A percentile compares a stretch with the other conserved stretches of the same genome.
phyloP scores from a whole-genome alignment of 176 grass and related monocot genomes.

The Tillandsia leiboldiana region DNA sequence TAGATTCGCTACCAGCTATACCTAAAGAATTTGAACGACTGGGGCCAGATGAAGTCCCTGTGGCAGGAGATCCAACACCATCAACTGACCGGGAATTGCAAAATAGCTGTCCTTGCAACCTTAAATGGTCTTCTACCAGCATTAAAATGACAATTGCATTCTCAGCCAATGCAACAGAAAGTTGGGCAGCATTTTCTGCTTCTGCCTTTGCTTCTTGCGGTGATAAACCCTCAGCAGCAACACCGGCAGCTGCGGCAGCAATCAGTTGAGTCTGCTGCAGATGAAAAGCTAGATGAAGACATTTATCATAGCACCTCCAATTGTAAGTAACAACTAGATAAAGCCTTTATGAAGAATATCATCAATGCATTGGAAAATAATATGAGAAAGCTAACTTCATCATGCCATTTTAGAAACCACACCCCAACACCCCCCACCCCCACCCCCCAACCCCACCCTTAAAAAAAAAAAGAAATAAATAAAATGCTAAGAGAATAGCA shows the following conservation, averaged over 20 bases:
- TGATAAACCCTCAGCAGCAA: constrained; percentile 93
- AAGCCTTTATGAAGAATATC: not conserved
- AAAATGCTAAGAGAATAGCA: too few species aligned
- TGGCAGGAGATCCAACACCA: constrained; percentile 32
- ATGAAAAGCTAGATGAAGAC: constrained; percentile 13
- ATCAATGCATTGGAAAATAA: not conserved
- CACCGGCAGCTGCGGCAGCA: constrained; percentile 94
- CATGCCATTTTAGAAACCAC: too few species aligned
- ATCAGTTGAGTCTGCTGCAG: constrained; percentile 85
- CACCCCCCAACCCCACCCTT: too few species aligned
- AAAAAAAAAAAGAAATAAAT: too few species aligned
- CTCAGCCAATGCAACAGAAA: constrained; percentile 93
- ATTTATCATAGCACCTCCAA: constrained; percentile 3
- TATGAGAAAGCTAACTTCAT: not conserved
- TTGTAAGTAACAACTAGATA: constrained; percentile 3
- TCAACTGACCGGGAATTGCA: constrained; percentile 37
- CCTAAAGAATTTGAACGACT: constrained; percentile 62
- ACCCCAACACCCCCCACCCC: too few species aligned
- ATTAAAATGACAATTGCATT: constrained; percentile 94
- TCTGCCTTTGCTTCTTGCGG: constrained; percentile 81
- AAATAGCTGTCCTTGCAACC: constrained; percentile 76
- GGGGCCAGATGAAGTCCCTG: constrained; percentile 40
- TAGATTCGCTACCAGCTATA: constrained; percentile 42
- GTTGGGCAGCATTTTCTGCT: constrained; percentile 92
- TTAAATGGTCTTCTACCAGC: constrained; percentile 98